Evolutionary conservation across 768 basidiomycete genomes (phyloP), one percentile per base, ranked within the genome.

Genomic region (Collybia sp.): DNA sequence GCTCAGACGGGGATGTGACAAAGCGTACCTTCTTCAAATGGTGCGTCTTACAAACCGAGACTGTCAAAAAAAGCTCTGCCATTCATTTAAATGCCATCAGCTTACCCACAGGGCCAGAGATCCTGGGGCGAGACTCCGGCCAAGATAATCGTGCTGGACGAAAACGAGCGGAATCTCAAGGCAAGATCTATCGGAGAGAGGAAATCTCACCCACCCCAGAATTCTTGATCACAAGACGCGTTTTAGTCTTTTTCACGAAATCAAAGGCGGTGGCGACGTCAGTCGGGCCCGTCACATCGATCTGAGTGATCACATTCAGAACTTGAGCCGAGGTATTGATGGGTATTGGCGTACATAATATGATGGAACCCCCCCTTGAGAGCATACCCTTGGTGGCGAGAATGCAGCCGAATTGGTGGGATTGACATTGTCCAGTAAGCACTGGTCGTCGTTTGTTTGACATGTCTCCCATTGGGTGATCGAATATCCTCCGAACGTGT

Each of bases 241-340:
- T 53, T 47, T 72, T 70, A 42, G 67, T 58, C 32, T 55, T 49
- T 4, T 36, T 53, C 0, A 65, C 69, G 49, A 76, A 75, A 17
- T 56, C 58, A 12, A 75, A 59, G 2, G 69, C 61, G n/a, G 62
- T 66, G 50, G 71, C 71, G 1, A 76, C 51, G 44, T 76, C 75
- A 5, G 44, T 41, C 1, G 61, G 60, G 0, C 59, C 61, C 4
- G 67, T 59, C 0, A 69, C 71, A 45, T 75, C 69, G 3, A 72
- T 37, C 35, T 37, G 35, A 18, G 35, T 4, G 10, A 6, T n/a
- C 17, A 3, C 13, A 10, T n/a, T n/a, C 6, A n/a, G 17, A 13
- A 10, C 17, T 10, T 10, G 35, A 37, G 35, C 4, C n/a, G n/a
- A n/a, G n/a, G 3, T 37, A 37, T n/a, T 18, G 35, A n/a, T 37